A percentile compares a stretch with the other conserved stretches of the same genome.
These are phyloP conservation scores for Stropharia rugosoannulata DNA, from an alignment of 768 basidiomycete species.

Conservation along the genomic window DNA sequence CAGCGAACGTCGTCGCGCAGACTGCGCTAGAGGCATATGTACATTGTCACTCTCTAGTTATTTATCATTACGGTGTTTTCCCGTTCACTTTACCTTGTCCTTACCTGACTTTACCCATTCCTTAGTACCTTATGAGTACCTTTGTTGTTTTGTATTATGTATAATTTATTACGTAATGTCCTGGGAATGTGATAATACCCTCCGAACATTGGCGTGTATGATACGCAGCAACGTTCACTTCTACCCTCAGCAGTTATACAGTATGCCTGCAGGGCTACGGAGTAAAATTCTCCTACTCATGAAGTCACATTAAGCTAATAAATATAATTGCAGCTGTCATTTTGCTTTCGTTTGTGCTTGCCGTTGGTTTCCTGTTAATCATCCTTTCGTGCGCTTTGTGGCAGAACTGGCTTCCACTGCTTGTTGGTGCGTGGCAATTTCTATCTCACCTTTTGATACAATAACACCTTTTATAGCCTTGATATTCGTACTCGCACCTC, in stretches of 20 bases:
- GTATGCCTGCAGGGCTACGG: conserved; percentile 70
- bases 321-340: conserved; percentile 73
- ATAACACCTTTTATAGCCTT: conserved; percentile 57
- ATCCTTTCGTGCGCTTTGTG: conserved; percentile 97
- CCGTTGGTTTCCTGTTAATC: conserved; percentile 95
- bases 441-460: not conserved
- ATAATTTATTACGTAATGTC: conserved; percentile 1
- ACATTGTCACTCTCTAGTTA: not conserved
- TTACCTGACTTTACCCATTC: no score
- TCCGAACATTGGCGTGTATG: no score
- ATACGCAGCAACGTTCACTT: not conserved
- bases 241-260: conserved; percentile 4
- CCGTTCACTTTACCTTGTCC: not conserved
- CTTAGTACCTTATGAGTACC: not conserved
- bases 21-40: conserved; percentile 15
- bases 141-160: conserved; percentile 1
- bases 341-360: conserved; percentile 94
- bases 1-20: conserved; percentile 29
- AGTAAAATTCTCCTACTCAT: conserved; percentile 36
- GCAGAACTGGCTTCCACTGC: conserved; percentile 94
- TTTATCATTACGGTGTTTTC: not conserved
- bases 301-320: not conserved
- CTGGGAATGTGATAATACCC: conserved; percentile 4
- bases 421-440: conserved; percentile 74
- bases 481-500: conserved; percentile 92